phyloP scores from a whole-genome alignment of 2,329 filamentous ascomycete genomes.

The Pleochaeta shiraiana region DNA sequence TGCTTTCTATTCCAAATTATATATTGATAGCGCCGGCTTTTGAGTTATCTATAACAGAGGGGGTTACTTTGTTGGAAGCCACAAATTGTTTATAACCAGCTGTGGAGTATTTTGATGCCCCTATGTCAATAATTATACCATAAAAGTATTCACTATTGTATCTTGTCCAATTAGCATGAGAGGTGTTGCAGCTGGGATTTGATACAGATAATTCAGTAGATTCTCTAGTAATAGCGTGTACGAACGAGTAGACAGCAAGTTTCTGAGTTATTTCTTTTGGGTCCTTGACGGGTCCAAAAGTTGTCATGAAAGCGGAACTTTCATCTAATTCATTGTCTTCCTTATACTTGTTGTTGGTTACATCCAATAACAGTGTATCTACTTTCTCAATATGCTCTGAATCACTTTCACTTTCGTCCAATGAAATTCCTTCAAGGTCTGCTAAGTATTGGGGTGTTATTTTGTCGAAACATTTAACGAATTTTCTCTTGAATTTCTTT shows the following conservation, averaged over 20 bases:
- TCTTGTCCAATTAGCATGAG: background rate
- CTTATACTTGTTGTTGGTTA: background rate
- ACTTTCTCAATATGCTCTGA: background rate
- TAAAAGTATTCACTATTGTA: slow-evolving; percentile 3
- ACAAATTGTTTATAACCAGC: background rate
- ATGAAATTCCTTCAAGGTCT: background rate
- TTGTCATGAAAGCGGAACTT: background rate
- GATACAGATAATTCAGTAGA: background rate
- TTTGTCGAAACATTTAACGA: background rate
- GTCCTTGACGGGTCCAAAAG: background rate
- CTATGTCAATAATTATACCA: slow-evolving; percentile 4
- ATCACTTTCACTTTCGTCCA: no score
- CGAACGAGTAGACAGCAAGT: background rate
- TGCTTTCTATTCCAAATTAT: background rate
- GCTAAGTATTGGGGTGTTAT: background rate
- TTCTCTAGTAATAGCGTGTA: background rate
- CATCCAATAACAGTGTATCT: background rate
- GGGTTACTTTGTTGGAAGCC: background rate
- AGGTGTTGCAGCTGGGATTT: background rate
- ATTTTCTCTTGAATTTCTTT: background rate
- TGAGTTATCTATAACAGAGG: background rate
- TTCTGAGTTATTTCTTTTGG: background rate
- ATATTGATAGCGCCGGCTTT: background rate
- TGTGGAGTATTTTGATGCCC: slow-evolving; percentile 4
- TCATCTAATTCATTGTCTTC: background rate